A percentile compares a stretch with the other conserved stretches of the same genome.
phyloP scores from a whole-genome alignment of 2,329 filamentous ascomycete genomes.

The Botrytis fragariae region DNA sequence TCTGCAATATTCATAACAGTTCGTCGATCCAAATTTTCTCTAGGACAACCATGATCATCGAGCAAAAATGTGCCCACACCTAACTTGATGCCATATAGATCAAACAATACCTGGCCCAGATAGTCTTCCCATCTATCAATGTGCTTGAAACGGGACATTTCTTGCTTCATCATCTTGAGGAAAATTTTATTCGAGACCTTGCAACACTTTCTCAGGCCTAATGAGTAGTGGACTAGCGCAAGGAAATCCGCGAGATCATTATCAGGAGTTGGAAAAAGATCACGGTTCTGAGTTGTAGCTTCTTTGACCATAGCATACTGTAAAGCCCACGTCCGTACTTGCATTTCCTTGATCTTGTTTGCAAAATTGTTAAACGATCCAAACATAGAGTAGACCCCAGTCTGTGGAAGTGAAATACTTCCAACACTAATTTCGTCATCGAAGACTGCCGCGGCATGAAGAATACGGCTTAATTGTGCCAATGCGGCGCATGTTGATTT shows the following conservation, averaged over 20 bases:
- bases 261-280: constrained; percentile 62
- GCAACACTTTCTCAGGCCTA: constrained; percentile 83
- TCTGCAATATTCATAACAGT: constrained; percentile 81
- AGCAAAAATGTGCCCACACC: constrained; percentile 64
- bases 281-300: constrained; percentile 64
- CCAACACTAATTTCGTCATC: constrained; percentile 85
- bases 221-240: constrained; percentile 75
- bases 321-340: constrained; percentile 83
- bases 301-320: constrained; percentile 79
- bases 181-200: constrained; percentile 83
- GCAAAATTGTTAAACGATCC: constrained; percentile 54
- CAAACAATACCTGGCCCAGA: constrained; percentile 78
- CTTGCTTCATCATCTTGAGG: constrained; percentile 82
- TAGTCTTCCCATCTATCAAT: constrained; percentile 84
- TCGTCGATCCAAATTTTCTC: constrained; percentile 74
- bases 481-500: constrained; percentile 70
- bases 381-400: constrained; percentile 45
- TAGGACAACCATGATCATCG: constrained; percentile 75
- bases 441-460: constrained; percentile 77
- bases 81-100: constrained; percentile 78
- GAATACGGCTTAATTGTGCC: constrained; percentile 66
- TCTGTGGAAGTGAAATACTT: constrained; percentile 59
- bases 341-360: constrained; percentile 78
- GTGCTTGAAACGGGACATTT: constrained; percentile 72
- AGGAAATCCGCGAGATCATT: constrained; percentile 78